Conservation (phyloP, 2,329 filamentous ascomycete genomes). For the Cladosporium sp. region DNA sequence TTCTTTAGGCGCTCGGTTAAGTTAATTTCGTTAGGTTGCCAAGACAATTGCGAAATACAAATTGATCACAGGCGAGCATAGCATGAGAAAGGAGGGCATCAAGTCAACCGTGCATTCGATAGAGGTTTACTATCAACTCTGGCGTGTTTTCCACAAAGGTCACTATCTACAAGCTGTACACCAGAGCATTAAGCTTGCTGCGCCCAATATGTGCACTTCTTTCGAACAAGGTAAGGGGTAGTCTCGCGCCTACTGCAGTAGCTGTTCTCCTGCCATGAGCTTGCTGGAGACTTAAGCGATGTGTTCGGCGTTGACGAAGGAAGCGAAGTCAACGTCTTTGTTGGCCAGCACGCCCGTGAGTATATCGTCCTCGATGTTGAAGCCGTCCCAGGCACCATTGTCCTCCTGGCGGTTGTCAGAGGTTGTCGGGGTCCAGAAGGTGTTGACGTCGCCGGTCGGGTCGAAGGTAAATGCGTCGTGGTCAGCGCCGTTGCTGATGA, state of each 20-base stretch:
- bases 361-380: slow-evolving; percentile 15
- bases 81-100: neutral
- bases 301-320: neutral
- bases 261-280: neutral
- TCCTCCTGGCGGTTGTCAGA: neutral
- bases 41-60: too few species aligned
- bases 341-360: slow-evolving; percentile 10
- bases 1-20: too few species aligned
- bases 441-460: slow-evolving; percentile 10
- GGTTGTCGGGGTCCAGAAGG: slow-evolving; percentile 8
- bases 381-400: neutral
- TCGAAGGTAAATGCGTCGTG: slow-evolving; percentile 12
- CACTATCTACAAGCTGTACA: slow-evolving; percentile 1
- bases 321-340: neutral
- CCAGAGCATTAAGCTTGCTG: neutral
- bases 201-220: neutral
- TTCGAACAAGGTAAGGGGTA: neutral
- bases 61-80: neutral
- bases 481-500: slow-evolving; percentile 11
- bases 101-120: neutral
- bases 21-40: too few species aligned
- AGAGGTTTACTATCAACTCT: neutral
- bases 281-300: neutral
- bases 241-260: too few species aligned
- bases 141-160: neutral